These are phyloP conservation scores for Candolleomyces eurysporus DNA, from an alignment of 768 basidiomycete genomes.

Conservation along the genomic window DNA sequence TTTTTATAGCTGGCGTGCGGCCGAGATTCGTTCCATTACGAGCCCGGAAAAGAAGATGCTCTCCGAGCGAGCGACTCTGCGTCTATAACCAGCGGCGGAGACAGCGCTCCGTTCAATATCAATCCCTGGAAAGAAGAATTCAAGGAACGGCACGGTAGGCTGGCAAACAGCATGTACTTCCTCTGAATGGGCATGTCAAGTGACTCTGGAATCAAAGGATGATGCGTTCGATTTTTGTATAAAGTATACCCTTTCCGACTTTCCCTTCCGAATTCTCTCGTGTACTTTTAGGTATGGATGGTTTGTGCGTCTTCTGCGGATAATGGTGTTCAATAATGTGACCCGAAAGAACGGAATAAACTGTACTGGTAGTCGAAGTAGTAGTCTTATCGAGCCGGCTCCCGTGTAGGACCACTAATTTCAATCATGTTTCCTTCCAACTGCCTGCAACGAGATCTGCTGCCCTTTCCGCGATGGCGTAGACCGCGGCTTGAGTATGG, in stretches of 20 bases:
- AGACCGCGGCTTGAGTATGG: slow-evolving; percentile 9
- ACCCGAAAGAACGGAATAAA: too few species aligned
- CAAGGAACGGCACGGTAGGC: neutral
- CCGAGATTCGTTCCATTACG: slow-evolving; percentile 7
- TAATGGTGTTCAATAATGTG: too few species aligned
- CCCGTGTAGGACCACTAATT: too few species aligned
- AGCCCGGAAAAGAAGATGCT: neutral
- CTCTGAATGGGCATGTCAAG: neutral
- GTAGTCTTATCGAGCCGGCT: too few species aligned
- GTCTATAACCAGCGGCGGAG: neutral
- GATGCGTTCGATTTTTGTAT: too few species aligned
- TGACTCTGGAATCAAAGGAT: too few species aligned
- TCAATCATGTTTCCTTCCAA: neutral
- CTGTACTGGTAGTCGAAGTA: too few species aligned
- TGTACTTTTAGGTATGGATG: too few species aligned
- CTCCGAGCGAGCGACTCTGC: neutral
- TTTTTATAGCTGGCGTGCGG: slow-evolving; percentile 5
- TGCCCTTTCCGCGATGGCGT: slow-evolving; percentile 12
- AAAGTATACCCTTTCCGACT: too few species aligned
- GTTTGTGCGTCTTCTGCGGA: too few species aligned
- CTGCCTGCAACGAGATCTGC: slow-evolving; percentile 7
- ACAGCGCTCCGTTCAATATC: neutral
- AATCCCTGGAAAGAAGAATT: neutral
- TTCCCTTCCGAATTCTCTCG: too few species aligned
- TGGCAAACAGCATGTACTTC: neutral